Base-by-base conservation (phyloP, 306 rosid species). In the Vigna mungo region DNA sequence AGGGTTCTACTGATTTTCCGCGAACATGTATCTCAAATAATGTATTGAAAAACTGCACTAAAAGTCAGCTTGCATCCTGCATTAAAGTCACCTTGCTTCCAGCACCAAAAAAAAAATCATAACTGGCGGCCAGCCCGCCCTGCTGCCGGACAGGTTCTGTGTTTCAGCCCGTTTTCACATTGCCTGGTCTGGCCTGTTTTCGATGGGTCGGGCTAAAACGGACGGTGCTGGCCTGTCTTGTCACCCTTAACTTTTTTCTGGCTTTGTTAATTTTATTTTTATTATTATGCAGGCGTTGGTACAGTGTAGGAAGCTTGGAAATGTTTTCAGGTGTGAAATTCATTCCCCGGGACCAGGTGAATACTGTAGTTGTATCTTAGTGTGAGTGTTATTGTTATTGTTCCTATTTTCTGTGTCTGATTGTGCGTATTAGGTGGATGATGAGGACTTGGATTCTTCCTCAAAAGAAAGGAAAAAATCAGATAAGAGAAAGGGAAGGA, bases 291-390 rank as follows among this genome's bases (percentile, higher is more conserved):
- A 67, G 86, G 72, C 60, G 21, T 55, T 77, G 65, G 21, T 25
- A 17, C 32, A 17, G 23, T 72, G 16, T 41, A 68, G 61, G 52
- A 66, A 59, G 18, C 23, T 66, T 15, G 60, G 64, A 64, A 80
- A 86, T 86, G 89, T 63, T 86, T 83, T 83, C 85, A 15, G 82
- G 84, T 18, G 74, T 86, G 51, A 86, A 86, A 34, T 80, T 86
- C 67, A 78, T 86, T 77, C 84, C 85, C 9, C 89, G 87, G 60
- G 85, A 81, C 52, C 70, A 86, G 86, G 76, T 86, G 9, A 70
- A 75, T 74, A 12, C 53, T 30, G 74, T 47, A 10, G n/a, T 66
- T 77, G 11, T 44, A 55, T 77, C 71, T 13, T 10, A 41, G 39
- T 73, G 36, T 54, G 53, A 21, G 12, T 53, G 37, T 68, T 82